A percentile compares a stretch with the other conserved stretches of the same genome.
Conservation (phyloP, 768 basidiomycete genomes). For the Lentinula guzmanii region DNA sequence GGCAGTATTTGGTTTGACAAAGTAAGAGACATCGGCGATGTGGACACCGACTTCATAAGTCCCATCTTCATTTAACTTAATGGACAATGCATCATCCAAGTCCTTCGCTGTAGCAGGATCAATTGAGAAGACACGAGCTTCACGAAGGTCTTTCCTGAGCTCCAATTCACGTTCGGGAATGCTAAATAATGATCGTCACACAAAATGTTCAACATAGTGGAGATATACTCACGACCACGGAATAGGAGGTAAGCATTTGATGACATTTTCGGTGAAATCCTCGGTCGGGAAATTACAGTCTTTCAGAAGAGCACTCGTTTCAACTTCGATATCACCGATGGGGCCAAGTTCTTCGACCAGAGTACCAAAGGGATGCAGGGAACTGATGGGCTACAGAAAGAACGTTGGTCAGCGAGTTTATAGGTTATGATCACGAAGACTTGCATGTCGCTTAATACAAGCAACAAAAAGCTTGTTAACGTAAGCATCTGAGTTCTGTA, state of each 20-base stretch:
- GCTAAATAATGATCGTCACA: constrained; percentile 28
- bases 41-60: constrained; percentile 93
- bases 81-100: constrained; percentile 90
- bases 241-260: constrained; percentile 92
- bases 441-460: constrained; percentile 95
- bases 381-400: constrained; percentile 72
- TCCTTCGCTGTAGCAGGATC: constrained; percentile 89
- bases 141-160: constrained; percentile 81
- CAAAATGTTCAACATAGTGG: not conserved
- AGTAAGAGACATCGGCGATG: constrained; percentile 93
- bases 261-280: constrained; percentile 91
- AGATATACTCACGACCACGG: constrained; percentile 76
- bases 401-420: constrained; percentile 11
- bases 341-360: constrained; percentile 96
- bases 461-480: constrained; percentile 91
- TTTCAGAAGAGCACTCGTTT: constrained; percentile 94
- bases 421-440: constrained; percentile 22
- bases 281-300: constrained; percentile 99
- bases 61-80: constrained; percentile 86
- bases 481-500: constrained; percentile 90
- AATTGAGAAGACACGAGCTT: constrained; percentile 85
- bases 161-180: constrained; percentile 89
- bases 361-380: constrained; percentile 97
- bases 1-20: constrained; percentile 93
- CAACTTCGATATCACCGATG: constrained; percentile 97